Evolutionary conservation across 345 rosid genomes (phyloP), one percentile per base, ranked within the genome.

Genomic region (Citrus trifoliata): DNA sequence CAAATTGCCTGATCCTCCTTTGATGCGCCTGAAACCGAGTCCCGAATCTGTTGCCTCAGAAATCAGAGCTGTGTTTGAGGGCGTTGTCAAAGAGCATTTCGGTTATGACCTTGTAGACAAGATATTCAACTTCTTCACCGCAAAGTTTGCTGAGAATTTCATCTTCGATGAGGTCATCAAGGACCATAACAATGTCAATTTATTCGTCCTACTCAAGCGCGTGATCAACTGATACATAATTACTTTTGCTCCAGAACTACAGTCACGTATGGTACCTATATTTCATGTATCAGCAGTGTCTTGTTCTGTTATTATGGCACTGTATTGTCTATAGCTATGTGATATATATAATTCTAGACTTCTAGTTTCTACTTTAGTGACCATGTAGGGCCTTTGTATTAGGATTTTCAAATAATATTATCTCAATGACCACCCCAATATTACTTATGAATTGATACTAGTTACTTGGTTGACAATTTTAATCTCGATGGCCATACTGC

Each of bases 21-120:
- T 73, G 28, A 13, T 2, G 21, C n/a, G 25, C 12, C 18, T 22
- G 67, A 16, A 10, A 24, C 22, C 35, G 3, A n/a, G 55, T 37
- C 35, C 67, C 14, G 35, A 46, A 1, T 1, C 9, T 0, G 0
- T 6, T n/a, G 22, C 19, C 37, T 1, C 48, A 9, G 27, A 4
- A 3, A 0, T 79, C 1, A 75, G 82, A 73, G 78, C 80, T 32
- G 22, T 24, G 30, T 75, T 35, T 33, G 84, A 72, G 33, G 78
- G 56, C 14, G 21, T 72, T 18, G 2, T 84, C 16, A 35, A 60
- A 25, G 38, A 46, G 19, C 82, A 84, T 33, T 81, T 78, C 42
- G 84, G 81, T 33, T 32, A 7, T 7, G 70, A 82, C 24, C 21
- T 55, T 72, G 28, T 33, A 12, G 75, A 55, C 28, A 25, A 56